A percentile compares a stretch with the other conserved stretches of the same genome.
These are phyloP conservation scores for Colletotrichum sidae DNA, from an alignment of 2,329 filamentous ascomycete species.

Conservation along the genomic window DNA sequence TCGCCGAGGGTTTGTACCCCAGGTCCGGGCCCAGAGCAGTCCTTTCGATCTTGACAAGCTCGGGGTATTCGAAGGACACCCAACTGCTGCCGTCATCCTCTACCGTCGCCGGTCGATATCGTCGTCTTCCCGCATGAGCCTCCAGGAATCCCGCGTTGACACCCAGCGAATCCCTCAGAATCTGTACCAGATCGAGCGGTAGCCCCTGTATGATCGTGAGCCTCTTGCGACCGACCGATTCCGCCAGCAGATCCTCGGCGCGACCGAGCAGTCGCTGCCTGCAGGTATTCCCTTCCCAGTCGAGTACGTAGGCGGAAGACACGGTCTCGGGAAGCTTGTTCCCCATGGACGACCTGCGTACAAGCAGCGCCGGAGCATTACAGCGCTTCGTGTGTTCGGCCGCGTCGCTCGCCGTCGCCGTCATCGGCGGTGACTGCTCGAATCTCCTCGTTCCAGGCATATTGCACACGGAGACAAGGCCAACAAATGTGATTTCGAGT, in stretches of 20 bases:
- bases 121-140: conserved; percentile 43
- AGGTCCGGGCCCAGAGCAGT: neutral
- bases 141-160: conserved; percentile 47
- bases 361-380: conserved; percentile 31
- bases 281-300: conserved; percentile 30
- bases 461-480: neutral
- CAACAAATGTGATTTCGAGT: neutral
- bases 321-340: conserved; percentile 31
- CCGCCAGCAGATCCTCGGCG: conserved; percentile 30
- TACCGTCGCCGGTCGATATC: conserved; percentile 40
- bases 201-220: conserved; percentile 34
- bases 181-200: conserved; percentile 35
- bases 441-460: conserved; percentile 20
- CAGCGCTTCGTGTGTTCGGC: conserved; percentile 32
- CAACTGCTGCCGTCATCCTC: conserved; percentile 23
- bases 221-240: conserved; percentile 33
- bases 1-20: conserved; percentile 17
- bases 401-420: conserved; percentile 29
- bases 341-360: conserved; percentile 30
- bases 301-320: conserved; percentile 34
- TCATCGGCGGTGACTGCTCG: conserved; percentile 31
- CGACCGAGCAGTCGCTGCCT: conserved; percentile 30
- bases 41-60: conserved; percentile 40
- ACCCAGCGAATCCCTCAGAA: conserved; percentile 40
- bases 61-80: conserved; percentile 46